These are phyloP conservation scores for Rubia occidens DNA, from an alignment of 305 asterid species.

Conservation along the genomic window DNA sequence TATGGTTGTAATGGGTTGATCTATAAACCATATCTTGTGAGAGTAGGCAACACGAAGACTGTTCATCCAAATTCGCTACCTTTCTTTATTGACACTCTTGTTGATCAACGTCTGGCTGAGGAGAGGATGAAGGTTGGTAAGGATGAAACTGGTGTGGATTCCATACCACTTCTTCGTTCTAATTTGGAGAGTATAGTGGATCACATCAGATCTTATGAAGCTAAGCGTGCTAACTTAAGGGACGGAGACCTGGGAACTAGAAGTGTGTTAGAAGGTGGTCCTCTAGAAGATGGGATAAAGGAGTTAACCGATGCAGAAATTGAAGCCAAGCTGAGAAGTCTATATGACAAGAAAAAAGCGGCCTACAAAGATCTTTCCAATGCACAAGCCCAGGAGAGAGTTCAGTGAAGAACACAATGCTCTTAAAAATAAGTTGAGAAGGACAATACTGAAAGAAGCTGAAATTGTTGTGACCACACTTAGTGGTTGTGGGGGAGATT, in stretches of 20 bases:
- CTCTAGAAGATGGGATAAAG: constrained; percentile 32
- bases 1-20: constrained; percentile 62
- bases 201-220: constrained; percentile 65
- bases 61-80: constrained; percentile 83
- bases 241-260: constrained; percentile 45
- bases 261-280: constrained; percentile 36
- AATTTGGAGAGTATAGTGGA: constrained; percentile 83
- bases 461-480: constrained; percentile 89
- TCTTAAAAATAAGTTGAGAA: constrained; percentile 73
- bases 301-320: constrained; percentile 58
- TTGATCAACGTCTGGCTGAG: constrained; percentile 64
- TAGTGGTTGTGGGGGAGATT: constrained; percentile 98
- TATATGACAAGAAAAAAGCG: constrained; percentile 67
- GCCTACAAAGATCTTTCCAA: constrained; percentile 57
- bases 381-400: constrained; percentile 71
- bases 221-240: constrained; percentile 62
- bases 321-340: constrained; percentile 57
- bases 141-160: constrained; percentile 34
- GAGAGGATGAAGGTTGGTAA: constrained; percentile 46
- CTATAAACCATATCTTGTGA: constrained; percentile 82
- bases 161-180: constrained; percentile 47
- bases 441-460: constrained; percentile 81
- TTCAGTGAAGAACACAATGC: constrained; percentile 72
- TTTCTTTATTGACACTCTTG: constrained; percentile 84
- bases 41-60: constrained; percentile 91